phyloP scores from a whole-genome alignment of 2,329 filamentous ascomycete genomes.

The Bipolaris zeicola region DNA sequence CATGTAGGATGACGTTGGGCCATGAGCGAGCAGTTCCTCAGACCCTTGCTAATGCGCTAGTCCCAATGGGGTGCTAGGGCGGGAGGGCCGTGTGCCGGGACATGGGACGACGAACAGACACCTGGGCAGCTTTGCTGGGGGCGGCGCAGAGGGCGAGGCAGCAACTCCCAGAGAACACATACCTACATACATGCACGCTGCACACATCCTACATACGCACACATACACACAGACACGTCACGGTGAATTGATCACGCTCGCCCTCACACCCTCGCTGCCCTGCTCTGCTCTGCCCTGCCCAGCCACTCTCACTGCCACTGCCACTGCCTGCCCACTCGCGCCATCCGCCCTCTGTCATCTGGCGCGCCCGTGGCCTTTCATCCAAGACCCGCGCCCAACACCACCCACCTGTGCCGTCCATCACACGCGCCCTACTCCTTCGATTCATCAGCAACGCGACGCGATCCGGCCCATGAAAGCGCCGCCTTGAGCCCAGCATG shows the following conservation, averaged over 20 bases:
- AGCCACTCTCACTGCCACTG: no score
- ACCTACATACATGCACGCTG: no score
- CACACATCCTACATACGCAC: no score
- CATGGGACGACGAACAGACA: not conserved
- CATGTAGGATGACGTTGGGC: conserved; percentile 21
- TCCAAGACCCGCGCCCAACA: conserved; percentile 14
- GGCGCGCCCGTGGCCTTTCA: not conserved
- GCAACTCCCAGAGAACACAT: not conserved
- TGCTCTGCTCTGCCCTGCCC: no score
- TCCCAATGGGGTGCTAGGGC: conserved; percentile 6
- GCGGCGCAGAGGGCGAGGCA: not conserved
- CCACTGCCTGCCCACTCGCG: not conserved
- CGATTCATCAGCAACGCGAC: conserved; percentile 7
- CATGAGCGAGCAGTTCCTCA: conserved; percentile 3
- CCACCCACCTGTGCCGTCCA: conserved; percentile 26
- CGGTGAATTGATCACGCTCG: not conserved
- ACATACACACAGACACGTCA: not conserved
- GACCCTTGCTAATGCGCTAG: conserved; percentile 12
- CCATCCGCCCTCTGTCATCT: not conserved
- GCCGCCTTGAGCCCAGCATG: conserved; percentile 42
- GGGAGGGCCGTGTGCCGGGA: conserved; percentile 9
- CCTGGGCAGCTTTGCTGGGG: conserved; percentile 1
- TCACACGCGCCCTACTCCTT: conserved; percentile 7
- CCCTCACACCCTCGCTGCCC: not conserved
- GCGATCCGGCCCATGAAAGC: conserved; percentile 36